phyloP scores from a whole-genome alignment of 176 grass and related monocot species.

The Aechmea fasciata region DNA sequence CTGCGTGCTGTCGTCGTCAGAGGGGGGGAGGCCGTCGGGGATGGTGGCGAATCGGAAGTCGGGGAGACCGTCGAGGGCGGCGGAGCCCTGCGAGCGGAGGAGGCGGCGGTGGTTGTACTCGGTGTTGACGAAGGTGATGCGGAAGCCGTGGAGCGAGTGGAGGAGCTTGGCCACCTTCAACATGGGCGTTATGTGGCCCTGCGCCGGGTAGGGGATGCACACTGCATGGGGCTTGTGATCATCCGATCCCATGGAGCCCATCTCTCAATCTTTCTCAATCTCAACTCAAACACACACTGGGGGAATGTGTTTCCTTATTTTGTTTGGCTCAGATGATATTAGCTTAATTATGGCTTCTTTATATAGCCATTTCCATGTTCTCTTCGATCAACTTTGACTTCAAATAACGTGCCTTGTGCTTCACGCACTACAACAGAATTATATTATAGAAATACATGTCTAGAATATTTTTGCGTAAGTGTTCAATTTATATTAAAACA shows the following conservation, averaged over 20 bases:
- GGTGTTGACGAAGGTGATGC: slow-evolving; percentile 65
- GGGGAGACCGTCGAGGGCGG: slow-evolving; percentile 26
- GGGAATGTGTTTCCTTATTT: too few species aligned
- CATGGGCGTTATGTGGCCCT: slow-evolving; percentile 73
- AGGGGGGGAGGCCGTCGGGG: slow-evolving; percentile 32
- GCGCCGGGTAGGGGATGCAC: slow-evolving; percentile 47
- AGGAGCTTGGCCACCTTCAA: slow-evolving; percentile 58
- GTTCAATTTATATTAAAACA: too few species aligned
- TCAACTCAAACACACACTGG: too few species aligned
- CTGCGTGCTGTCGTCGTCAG: slow-evolving; percentile 52
- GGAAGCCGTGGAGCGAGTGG: slow-evolving; percentile 47
- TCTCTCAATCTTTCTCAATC: background rate
- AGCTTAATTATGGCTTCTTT: background rate
- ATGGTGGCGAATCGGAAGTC: slow-evolving; percentile 44
- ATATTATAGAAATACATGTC: too few species aligned
- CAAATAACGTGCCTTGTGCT: too few species aligned
- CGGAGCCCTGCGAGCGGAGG: slow-evolving; percentile 32
- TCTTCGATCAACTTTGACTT: too few species aligned
- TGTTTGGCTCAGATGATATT: too few species aligned
- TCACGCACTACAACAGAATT: too few species aligned
- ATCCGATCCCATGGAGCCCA: background rate
- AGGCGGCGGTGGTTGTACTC: slow-evolving; percentile 63
- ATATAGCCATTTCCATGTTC: too few species aligned
- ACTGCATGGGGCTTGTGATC: slow-evolving; percentile 36
- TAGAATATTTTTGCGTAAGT: too few species aligned